Evolutionary conservation across 352 stramenopile genomes (phyloP).

Genomic region (Hyaloperonospora brassicae): DNA sequence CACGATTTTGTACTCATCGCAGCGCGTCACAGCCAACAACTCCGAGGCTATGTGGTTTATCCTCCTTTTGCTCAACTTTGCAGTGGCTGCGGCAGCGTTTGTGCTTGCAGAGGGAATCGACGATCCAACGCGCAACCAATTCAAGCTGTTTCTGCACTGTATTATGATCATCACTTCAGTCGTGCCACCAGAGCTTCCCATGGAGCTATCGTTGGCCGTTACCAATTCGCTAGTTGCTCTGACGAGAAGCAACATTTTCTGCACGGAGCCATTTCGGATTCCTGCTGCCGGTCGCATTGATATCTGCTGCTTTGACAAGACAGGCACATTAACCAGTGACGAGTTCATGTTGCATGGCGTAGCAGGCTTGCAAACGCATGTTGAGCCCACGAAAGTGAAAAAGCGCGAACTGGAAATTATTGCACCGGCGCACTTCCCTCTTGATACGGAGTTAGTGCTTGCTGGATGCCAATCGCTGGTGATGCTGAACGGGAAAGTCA

Average conservation of each 20-base stretch:
- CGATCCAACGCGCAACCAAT: slow-evolving; percentile 90
- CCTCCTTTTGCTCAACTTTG: slow-evolving; percentile 94
- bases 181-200: slow-evolving; percentile 96
- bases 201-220: slow-evolving; percentile 96
- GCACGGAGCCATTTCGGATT: slow-evolving; percentile 97
- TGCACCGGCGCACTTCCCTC: slow-evolving; percentile 84
- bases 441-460: slow-evolving; percentile 78
- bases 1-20: slow-evolving; percentile 96
- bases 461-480: slow-evolving; percentile 96
- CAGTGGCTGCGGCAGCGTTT: slow-evolving; percentile 88
- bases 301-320: slow-evolving; percentile 98
- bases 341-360: slow-evolving; percentile 92
- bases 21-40: slow-evolving; percentile 93
- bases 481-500: slow-evolving; percentile 90
- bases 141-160: slow-evolving; percentile 95
- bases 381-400: slow-evolving; percentile 25
- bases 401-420: slow-evolving; percentile 78
- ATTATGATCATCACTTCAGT: slow-evolving; percentile 98
- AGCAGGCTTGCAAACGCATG: slow-evolving; percentile 63
- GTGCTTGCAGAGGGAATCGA: slow-evolving; percentile 86
- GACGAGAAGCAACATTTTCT: slow-evolving; percentile 94
- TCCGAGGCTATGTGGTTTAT: slow-evolving; percentile 96
- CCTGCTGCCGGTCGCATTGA: slow-evolving; percentile 93
- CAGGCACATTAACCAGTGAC: slow-evolving; percentile 97
- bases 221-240: slow-evolving; percentile 94